phyloP scores from a whole-genome alignment of 1,284 basidiomycete genomes.

The Inonotus hispidus region DNA sequence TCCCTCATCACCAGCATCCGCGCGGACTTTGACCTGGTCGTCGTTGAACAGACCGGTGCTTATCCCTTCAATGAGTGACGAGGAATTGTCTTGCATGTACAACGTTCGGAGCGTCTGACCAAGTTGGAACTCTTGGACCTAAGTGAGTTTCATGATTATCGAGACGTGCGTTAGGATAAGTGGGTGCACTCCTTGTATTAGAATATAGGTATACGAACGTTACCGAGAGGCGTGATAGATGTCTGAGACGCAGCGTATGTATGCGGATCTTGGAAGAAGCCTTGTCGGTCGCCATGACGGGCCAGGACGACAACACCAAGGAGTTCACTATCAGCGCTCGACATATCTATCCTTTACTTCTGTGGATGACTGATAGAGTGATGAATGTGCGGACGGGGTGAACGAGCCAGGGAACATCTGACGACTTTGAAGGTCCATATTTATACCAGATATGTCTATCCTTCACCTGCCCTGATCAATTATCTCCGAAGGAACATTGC shows the following conservation, averaged over 20 bases:
- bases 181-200: too few relatives aligned
- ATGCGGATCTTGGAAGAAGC: conserved; percentile 36
- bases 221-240: conserved; percentile 45
- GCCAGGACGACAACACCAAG: conserved; percentile 43
- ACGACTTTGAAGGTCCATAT: too few relatives aligned
- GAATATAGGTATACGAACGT: conserved; percentile 23
- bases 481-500: too few relatives aligned
- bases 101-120: conserved; percentile 36
- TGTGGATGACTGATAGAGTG: background rate
- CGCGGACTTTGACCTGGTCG: conserved; percentile 34
- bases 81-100: conserved; percentile 35
- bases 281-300: conserved; percentile 46
- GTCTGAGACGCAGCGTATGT: conserved; percentile 42
- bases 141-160: too few relatives aligned
- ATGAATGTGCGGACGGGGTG: background rate
- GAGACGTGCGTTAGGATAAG: too few relatives aligned
- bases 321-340: conserved; percentile 24
- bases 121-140: conserved; percentile 41
- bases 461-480: too few relatives aligned
- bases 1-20: conserved; percentile 46
- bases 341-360: background rate
- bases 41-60: conserved; percentile 30
- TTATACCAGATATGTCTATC: too few relatives aligned
- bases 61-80: conserved; percentile 34
- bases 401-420: too few relatives aligned